Base-by-base conservation (phyloP, 1,284 basidiomycete species). In the Microstroma glucosiphilum region DNA sequence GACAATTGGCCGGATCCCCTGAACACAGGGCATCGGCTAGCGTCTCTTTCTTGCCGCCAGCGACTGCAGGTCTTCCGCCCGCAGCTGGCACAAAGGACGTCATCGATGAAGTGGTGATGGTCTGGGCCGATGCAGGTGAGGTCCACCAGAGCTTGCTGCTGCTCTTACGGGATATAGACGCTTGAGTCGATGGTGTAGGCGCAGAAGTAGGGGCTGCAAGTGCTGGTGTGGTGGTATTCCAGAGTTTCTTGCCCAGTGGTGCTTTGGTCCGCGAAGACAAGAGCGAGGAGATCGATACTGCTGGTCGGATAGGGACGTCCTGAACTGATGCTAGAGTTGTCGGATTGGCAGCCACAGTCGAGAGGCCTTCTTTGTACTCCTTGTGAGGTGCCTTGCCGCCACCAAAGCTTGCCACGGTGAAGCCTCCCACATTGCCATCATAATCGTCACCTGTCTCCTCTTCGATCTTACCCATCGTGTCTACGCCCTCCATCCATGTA, bases 1-100 rank as follows among this genome's bases (percentile, higher is more conserved):
- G 42, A 43, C 61, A 63, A 15, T 63, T 26, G 12, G 26, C 12
- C 17, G 61, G 61, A 46, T 63, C 57, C 26, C 61, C 61, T 19
- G 61, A 60, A 42, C 61, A 63, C n/a, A 59, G 43, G 4, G 60
- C 60, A 12, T 63, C 51, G 17, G n/a, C 21, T 8, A 46, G 15
- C 25, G 46, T 19, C 8, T 2, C 40, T 17, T 17, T 30, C 1
- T 12, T n/a, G 6, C 17, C 43, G 43, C 17, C 21, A 21, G 43
- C 12, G 43, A 4, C 13, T 17, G 43, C 43, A n/a, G 43, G 43
- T 37, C 30, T 37, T 3, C 30, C 30, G 21, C 17, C 43, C 43
- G 43, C 43, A 21, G 43, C 6, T 17, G 43, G 43, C 12, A 48
- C 43, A 48, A 48, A 48, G 43, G 43, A 6, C 12, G 43, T 48